A percentile compares a stretch with the other conserved stretches of the same genome.
Conservation (phyloP, 1,284 basidiomycete genomes). For the Exsudoporus floridanus region DNA sequence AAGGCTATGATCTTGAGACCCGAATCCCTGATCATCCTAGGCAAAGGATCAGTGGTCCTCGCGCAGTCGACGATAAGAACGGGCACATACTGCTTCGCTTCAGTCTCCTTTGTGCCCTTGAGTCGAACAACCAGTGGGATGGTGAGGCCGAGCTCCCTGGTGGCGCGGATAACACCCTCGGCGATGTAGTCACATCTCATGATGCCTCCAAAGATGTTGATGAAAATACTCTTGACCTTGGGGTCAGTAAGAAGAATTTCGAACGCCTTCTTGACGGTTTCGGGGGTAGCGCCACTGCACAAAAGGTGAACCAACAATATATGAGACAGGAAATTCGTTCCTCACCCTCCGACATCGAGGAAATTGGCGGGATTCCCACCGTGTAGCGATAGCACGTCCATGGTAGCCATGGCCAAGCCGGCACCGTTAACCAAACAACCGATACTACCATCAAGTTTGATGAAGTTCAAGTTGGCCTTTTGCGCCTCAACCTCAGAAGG, state of each 20-base stretch:
- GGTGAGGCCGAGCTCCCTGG: slow-evolving; percentile 82
- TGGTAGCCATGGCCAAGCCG: slow-evolving; percentile 99
- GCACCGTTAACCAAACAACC: slow-evolving; percentile 99
- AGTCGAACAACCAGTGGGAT: slow-evolving; percentile 93
- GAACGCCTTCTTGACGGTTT: slow-evolving; percentile 99
- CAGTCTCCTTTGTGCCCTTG: slow-evolving; percentile 95
- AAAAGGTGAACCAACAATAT: slow-evolving; percentile 10
- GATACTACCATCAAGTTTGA: slow-evolving; percentile 98
- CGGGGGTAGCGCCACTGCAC: slow-evolving; percentile 88
- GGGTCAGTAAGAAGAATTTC: slow-evolving; percentile 90
- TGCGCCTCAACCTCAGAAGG: slow-evolving; percentile 95
- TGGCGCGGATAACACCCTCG: slow-evolving; percentile 97
- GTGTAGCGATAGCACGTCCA: slow-evolving; percentile 96
- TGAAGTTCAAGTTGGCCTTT: slow-evolving; percentile 96
- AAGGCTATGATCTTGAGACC: slow-evolving; percentile 92
- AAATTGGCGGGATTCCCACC: slow-evolving; percentile 98
- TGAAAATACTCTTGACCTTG: slow-evolving; percentile 97
- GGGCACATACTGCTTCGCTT: slow-evolving; percentile 84
- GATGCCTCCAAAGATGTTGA: slow-evolving; percentile 96
- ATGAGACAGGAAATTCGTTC: not conserved
- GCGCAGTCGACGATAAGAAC: not conserved
- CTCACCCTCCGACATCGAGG: slow-evolving; percentile 93
- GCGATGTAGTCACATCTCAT: slow-evolving; percentile 99
- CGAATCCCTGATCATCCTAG: slow-evolving; percentile 87
- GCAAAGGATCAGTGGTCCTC: slow-evolving; percentile 11